Evolutionary conservation across 2,329 filamentous ascomycete genomes (phyloP).

Genomic region (Cryphonectria parasitica): DNA sequence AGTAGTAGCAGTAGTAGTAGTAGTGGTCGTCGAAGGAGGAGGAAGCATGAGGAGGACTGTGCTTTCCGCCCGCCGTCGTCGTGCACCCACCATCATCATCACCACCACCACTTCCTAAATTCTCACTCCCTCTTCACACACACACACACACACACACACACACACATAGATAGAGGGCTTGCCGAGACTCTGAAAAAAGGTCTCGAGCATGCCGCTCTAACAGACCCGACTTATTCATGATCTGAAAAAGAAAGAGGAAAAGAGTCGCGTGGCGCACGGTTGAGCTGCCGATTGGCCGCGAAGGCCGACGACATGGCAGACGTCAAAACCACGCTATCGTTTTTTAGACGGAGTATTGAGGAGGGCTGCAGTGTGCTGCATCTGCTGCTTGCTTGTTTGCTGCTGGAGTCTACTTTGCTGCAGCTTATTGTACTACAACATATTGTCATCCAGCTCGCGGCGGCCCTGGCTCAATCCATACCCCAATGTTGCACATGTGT

Average conservation of each 20-base stretch:
- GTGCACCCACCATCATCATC: background rate
- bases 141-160: background rate
- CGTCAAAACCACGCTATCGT: background rate
- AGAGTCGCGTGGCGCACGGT: background rate
- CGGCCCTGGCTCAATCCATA: background rate
- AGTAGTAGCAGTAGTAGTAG: background rate
- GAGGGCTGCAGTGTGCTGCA: background rate
- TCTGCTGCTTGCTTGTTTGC: background rate
- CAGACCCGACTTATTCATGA: background rate
- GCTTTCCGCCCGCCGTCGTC: too few species aligned
- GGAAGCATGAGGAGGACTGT: background rate
- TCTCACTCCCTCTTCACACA: background rate
- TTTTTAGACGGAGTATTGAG: background rate
- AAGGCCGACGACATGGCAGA: background rate
- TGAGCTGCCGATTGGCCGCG: conserved; percentile 1
- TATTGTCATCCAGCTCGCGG: too few species aligned
- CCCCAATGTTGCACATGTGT: background rate
- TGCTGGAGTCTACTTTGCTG: background rate
- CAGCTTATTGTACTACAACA: background rate
- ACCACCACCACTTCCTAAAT: too few species aligned
- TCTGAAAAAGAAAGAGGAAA: background rate
- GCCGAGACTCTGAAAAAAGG: background rate
- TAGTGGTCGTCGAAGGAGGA: background rate
- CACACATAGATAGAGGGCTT: background rate
- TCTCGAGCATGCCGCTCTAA: background rate